Percentiles rank a stretch among this genome's conserved stretches.
These are phyloP conservation scores for Ogataea kodamae DNA, from an alignment of 805 yeast species.

Conservation along the genomic window DNA sequence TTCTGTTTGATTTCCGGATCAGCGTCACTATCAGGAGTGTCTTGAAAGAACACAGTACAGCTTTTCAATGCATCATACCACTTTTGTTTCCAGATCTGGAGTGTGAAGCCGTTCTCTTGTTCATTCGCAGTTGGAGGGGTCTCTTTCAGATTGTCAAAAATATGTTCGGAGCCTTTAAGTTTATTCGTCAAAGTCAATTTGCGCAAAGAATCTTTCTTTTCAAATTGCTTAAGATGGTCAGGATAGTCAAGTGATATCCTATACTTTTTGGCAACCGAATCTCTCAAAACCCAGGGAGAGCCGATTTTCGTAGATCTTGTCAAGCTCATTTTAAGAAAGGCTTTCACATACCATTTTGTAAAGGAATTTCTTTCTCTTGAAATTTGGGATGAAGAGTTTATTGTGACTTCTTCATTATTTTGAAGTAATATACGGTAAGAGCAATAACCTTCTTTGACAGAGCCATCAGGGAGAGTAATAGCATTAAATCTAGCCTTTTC, in stretches of 20 bases:
- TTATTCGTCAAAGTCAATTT: conserved; percentile 6
- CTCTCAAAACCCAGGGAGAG: conserved; percentile 93
- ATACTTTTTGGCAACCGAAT: conserved; percentile 66
- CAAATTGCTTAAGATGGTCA: conserved; percentile 42
- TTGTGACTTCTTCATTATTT: conserved; percentile 54
- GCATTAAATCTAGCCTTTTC: conserved; percentile 81
- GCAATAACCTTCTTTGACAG: conserved; percentile 43
- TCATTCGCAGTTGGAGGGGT: conserved; percentile 35
- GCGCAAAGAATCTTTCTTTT: conserved; percentile 11
- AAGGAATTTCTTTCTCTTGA: conserved; percentile 81
- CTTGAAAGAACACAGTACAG: conserved; percentile 48
- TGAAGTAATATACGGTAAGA: conserved; percentile 68
- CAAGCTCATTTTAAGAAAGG: conserved; percentile 78
- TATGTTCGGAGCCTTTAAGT: conserved; percentile 13
- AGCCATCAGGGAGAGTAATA: conserved; percentile 36
- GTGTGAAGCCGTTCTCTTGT: conserved; percentile 40
- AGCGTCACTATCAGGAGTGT: conserved; percentile 34
- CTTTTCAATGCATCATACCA: conserved; percentile 50
- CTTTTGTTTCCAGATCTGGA: conserved; percentile 47
- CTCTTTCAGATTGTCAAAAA: conserved; percentile 34
- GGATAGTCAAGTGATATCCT: conserved; percentile 63
- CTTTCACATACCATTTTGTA: conserved; percentile 85
- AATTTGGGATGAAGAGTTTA: conserved; percentile 63
- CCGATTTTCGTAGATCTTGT: conserved; percentile 80
- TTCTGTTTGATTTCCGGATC: conserved; percentile 38